phyloP scores from a whole-genome alignment of 2,329 filamentous ascomycete species.

The Neurospora sp. region DNA sequence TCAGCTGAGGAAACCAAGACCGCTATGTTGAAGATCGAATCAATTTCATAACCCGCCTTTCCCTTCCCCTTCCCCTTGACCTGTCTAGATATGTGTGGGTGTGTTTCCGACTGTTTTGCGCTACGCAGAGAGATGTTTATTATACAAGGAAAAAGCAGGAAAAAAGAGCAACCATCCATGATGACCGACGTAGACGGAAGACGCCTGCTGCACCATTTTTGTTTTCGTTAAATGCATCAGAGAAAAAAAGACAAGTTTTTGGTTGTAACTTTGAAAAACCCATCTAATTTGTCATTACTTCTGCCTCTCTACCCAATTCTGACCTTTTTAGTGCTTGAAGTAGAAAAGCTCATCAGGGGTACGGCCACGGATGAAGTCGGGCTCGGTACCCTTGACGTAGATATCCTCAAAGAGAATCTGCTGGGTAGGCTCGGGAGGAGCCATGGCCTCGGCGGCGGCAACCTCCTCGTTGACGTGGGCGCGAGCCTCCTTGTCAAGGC shows the following conservation, averaged over 20 bases:
- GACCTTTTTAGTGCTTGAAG: conserved; percentile 41
- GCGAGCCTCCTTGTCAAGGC: conserved; percentile 87
- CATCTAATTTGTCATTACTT: background rate
- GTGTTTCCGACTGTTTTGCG: background rate
- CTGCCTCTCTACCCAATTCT: background rate
- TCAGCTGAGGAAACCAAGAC: background rate
- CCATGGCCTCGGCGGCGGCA: conserved; percentile 80
- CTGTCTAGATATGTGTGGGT: background rate
- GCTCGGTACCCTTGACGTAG: conserved; percentile 82
- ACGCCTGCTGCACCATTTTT: background rate
- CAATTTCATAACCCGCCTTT: background rate
- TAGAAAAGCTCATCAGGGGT: conserved; percentile 92
- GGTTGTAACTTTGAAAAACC: background rate
- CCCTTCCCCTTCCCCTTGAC: background rate
- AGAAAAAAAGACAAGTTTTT: background rate
- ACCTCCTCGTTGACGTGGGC: conserved; percentile 82
- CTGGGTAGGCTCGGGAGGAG: conserved; percentile 62
- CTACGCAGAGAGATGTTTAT: background rate
- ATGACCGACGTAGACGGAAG: background rate
- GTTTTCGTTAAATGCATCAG: background rate
- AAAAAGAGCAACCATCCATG: background rate
- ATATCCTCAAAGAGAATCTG: conserved; percentile 94
- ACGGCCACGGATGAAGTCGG: conserved; percentile 76
- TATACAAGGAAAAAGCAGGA: background rate
- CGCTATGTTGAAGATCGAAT: background rate